A percentile compares a stretch with the other conserved stretches of the same genome.
phyloP scores from a whole-genome alignment of 331 rosid species.

The Malus hybrid region DNA sequence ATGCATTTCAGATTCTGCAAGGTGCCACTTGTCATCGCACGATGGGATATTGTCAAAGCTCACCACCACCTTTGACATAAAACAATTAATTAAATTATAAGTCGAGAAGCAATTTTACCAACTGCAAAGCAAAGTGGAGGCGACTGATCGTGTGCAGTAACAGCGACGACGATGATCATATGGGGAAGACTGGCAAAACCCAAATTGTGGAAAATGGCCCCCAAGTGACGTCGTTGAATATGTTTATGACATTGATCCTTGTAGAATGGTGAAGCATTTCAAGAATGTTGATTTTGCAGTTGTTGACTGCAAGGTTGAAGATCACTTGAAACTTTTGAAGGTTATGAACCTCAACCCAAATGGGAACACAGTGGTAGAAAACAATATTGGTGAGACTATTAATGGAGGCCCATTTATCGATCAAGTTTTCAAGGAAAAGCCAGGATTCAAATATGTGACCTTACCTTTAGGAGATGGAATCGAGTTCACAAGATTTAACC shows the following conservation, averaged over 20 bases:
- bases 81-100: no score
- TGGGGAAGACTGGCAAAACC: not conserved
- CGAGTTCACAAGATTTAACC: no score
- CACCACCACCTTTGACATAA: no score
- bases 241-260: slow-evolving; percentile 1
- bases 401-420: no score
- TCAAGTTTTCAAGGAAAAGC: no score
- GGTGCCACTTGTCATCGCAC: no score
- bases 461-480: no score
- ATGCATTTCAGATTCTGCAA: no score
- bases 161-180: not conserved
- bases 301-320: slow-evolving; percentile 13
- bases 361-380: not conserved
- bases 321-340: not conserved
- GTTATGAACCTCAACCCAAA: slow-evolving; percentile 13
- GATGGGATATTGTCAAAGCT: no score
- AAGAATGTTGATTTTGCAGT: slow-evolving; percentile 16
- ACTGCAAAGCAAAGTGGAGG: slow-evolving; percentile 19
- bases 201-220: not conserved
- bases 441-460: no score
- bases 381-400: no score
- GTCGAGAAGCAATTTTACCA: no score
- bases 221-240: not conserved
- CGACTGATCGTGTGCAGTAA: slow-evolving; percentile 6
- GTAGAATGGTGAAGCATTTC: not conserved